These are phyloP conservation scores for Butyriboletus appendiculatus DNA, from an alignment of 1,284 basidiomycete genomes.

Conservation along the genomic window DNA sequence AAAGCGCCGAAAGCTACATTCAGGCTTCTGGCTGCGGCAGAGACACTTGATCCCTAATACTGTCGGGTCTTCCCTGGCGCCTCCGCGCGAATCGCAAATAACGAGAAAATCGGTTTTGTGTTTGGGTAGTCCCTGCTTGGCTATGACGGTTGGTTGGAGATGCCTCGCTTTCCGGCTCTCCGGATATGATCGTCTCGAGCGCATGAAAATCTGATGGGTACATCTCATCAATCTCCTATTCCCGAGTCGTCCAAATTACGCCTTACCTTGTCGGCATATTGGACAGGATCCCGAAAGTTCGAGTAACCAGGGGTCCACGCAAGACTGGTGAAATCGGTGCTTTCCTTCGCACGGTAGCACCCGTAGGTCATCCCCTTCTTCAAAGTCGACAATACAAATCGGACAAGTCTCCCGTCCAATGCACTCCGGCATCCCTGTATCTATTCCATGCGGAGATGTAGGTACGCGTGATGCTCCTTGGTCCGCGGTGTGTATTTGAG, in stretches of 20 bases:
- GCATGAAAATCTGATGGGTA: constrained; percentile 46
- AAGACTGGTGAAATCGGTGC: constrained; percentile 84
- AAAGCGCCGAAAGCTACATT: not conserved
- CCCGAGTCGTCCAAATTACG: not conserved
- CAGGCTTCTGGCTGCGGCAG: constrained; percentile 8
- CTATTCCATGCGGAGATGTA: constrained; percentile 17
- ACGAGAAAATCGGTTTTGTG: constrained; percentile 58
- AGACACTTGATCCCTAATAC: constrained; percentile 29
- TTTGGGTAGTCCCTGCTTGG: constrained; percentile 26
- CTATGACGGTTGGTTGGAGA: constrained; percentile 19
- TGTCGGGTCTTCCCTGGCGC: constrained; percentile 32
- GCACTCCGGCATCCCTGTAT: constrained; percentile 55
- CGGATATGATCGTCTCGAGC: constrained; percentile 48
- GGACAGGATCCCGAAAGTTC: constrained; percentile 91
- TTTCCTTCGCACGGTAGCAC: constrained; percentile 88
- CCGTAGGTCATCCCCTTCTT: constrained; percentile 88
- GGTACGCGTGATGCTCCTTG: constrained; percentile 1
- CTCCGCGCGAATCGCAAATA: constrained; percentile 67
- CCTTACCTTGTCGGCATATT: constrained; percentile 83
- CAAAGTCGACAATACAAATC: constrained; percentile 92
- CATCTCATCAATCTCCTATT: constrained; percentile 1
- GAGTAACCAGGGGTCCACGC: constrained; percentile 86
- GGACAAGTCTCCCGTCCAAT: constrained; percentile 87
- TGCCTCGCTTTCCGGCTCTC: constrained; percentile 34
- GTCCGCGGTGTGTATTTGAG: constrained; percentile 3